Evolutionary conservation across 371 early-diverging fungal species (phyloP).

Genomic region (Mucor mucedo): DNA sequence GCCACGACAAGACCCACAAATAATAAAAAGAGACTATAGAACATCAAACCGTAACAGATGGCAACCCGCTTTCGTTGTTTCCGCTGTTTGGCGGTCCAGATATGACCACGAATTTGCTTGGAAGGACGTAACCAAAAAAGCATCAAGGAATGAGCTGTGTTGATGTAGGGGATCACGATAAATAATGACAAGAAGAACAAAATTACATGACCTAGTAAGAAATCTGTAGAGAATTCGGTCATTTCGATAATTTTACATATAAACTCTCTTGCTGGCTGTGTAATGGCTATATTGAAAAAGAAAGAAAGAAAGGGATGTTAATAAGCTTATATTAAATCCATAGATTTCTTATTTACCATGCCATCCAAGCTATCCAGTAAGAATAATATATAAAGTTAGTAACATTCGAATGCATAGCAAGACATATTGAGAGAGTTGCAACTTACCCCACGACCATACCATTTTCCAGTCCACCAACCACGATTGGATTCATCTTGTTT

Average conservation of each 20-base stretch:
- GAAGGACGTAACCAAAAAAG: slow-evolving; percentile 85
- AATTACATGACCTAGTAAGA: slow-evolving; percentile 76
- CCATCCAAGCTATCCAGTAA: slow-evolving; percentile 45
- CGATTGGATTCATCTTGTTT: slow-evolving; percentile 81
- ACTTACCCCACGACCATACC: slow-evolving; percentile 84
- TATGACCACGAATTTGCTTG: slow-evolving; percentile 80
- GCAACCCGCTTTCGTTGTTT: slow-evolving; percentile 64
- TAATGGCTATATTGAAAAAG: slow-evolving; percentile 45
- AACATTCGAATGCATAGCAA: not conserved
- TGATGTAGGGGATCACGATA: slow-evolving; percentile 75
- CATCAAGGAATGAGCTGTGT: slow-evolving; percentile 83
- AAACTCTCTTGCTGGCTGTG: slow-evolving; percentile 81
- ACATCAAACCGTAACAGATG: slow-evolving; percentile 72
- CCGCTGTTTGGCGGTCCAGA: slow-evolving; percentile 71
- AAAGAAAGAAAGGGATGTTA: not conserved
- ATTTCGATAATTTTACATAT: slow-evolving; percentile 88
- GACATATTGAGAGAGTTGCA: too few species aligned
- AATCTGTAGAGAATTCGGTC: slow-evolving; percentile 83
- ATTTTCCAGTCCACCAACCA: slow-evolving; percentile 93
- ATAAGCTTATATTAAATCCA: not conserved
- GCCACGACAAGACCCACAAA: slow-evolving; percentile 67
- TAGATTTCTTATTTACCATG: slow-evolving; percentile 33
- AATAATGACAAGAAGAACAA: slow-evolving; percentile 74
- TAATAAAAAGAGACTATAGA: slow-evolving; percentile 61
- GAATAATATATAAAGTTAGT: not conserved